Conservation (phyloP, 371 early-diverging fungal genomes). For the Saksenaea vasiformis region DNA sequence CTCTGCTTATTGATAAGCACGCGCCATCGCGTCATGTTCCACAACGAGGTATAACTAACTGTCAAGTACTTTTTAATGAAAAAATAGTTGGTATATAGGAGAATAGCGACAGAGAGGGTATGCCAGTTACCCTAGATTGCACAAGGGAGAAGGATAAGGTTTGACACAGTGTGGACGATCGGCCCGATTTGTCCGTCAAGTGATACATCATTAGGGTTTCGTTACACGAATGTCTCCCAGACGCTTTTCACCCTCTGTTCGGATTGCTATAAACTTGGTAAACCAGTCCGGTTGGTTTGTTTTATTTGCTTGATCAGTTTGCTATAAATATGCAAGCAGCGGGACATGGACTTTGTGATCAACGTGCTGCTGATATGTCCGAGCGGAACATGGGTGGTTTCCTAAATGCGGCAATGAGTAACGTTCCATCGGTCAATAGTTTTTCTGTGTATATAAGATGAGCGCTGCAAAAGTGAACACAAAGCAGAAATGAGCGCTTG, state of each 20-base stretch:
- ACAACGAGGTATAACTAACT: neutral
- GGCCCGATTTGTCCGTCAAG: neutral
- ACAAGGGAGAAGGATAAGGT: neutral
- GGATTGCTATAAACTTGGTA: neutral
- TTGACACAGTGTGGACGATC: neutral
- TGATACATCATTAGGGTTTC: neutral
- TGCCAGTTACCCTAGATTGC: no score
- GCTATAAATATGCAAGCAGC: neutral
- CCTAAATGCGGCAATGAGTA: neutral
- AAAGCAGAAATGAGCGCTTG: neutral
- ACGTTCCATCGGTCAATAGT: neutral
- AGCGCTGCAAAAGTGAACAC: neutral
- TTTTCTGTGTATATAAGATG: neutral
- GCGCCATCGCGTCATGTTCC: neutral
- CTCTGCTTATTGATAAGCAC: neutral
- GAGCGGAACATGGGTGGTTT: neutral
- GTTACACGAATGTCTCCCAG: neutral
- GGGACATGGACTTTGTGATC: neutral
- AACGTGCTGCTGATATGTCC: neutral
- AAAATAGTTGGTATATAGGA: neutral
- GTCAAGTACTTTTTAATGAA: neutral
- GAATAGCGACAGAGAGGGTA: neutral
- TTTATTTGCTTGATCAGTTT: neutral
- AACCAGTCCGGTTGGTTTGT: neutral
- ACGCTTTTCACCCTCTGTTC: neutral